phyloP scores from a whole-genome alignment of 1,139 yeast genomes.

The Candida sojae region DNA sequence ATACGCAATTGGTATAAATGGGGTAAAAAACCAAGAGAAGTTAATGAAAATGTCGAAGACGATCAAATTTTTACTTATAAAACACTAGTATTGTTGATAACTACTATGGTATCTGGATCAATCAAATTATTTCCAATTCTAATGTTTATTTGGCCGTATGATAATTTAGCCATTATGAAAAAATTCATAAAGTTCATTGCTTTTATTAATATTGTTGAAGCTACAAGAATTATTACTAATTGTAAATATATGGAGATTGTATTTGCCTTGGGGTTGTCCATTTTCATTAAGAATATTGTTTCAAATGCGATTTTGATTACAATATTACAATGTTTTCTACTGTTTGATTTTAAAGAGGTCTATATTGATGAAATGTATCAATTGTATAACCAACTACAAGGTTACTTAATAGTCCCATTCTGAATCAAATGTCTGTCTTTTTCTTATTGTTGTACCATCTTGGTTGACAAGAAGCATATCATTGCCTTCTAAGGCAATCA shows the following conservation, averaged over 20 bases:
- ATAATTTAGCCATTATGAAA: conserved; percentile 63
- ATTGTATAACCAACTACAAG: neutral
- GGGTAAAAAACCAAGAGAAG: conserved; percentile 20
- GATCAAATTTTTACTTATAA: conserved; percentile 24
- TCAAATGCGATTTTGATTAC: neutral
- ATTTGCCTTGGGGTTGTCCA: conserved; percentile 1
- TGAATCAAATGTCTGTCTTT: conserved; percentile 13
- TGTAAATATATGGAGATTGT: conserved; percentile 2
- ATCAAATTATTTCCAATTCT: conserved; percentile 87
- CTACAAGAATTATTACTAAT: conserved; percentile 49
- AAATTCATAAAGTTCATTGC: conserved; percentile 63
- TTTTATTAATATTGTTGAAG: conserved; percentile 64
- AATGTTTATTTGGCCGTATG: conserved; percentile 97
- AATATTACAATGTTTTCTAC: neutral
- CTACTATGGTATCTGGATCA: conserved; percentile 73
- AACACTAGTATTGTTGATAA: conserved; percentile 53
- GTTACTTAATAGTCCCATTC: conserved; percentile 15
- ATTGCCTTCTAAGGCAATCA: conserved; percentile 67
- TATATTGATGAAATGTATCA: conserved; percentile 3
- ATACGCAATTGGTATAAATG: conserved; percentile 34
- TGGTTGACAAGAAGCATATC: conserved; percentile 60
- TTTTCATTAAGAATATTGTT: neutral
- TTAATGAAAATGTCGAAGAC: conserved; percentile 19
- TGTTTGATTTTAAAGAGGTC: neutral
- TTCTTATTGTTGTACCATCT: conserved; percentile 47